Conservation (phyloP, 495 filamentous ascomycete genomes). For the Extremus antarcticus region DNA sequence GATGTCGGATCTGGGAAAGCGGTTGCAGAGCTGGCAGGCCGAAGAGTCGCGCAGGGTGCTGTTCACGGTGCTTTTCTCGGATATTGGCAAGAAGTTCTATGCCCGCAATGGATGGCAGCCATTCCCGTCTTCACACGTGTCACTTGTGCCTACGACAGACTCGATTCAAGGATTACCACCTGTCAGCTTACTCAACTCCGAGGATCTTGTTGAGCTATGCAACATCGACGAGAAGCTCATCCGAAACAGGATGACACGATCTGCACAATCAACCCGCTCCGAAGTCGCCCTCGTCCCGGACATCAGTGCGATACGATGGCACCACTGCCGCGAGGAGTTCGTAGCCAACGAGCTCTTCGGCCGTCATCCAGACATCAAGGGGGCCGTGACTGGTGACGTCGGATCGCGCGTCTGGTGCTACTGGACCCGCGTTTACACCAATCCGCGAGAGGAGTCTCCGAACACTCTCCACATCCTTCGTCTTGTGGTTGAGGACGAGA, state of each 20-base stretch:
- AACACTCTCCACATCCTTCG: conserved; percentile 73
- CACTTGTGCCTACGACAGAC: conserved; percentile 40
- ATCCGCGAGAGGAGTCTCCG: conserved; percentile 33
- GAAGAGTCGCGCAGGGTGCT: conserved; percentile 35
- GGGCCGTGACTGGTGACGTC: conserved; percentile 43
- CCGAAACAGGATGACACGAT: conserved; percentile 27
- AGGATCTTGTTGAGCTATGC: conserved; percentile 49
- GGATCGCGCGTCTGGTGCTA: conserved; percentile 60
- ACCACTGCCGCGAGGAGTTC: conserved; percentile 78
- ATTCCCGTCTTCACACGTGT: conserved; percentile 59
- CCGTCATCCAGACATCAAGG: conserved; percentile 49
- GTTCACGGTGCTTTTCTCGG: conserved; percentile 77
- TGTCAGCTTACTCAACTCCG: conserved; percentile 34
- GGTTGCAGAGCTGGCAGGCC: conserved; percentile 42
- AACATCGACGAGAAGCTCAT: conserved; percentile 43
- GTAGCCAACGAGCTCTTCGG: conserved; percentile 45
- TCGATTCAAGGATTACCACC: conserved; percentile 27
- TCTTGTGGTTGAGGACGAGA: conserved; percentile 57
- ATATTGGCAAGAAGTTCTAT: conserved; percentile 94
- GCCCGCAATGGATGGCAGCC: conserved; percentile 68
- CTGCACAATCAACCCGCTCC: conserved; percentile 25
- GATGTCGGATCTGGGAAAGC: conserved; percentile 48
- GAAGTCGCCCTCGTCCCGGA: conserved; percentile 64
- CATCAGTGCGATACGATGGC: conserved; percentile 66
- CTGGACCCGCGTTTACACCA: conserved; percentile 67